A percentile compares a stretch with the other conserved stretches of the same genome.
phyloP scores from a whole-genome alignment of 2,329 filamentous ascomycete species.

The Claviceps pusilla region DNA sequence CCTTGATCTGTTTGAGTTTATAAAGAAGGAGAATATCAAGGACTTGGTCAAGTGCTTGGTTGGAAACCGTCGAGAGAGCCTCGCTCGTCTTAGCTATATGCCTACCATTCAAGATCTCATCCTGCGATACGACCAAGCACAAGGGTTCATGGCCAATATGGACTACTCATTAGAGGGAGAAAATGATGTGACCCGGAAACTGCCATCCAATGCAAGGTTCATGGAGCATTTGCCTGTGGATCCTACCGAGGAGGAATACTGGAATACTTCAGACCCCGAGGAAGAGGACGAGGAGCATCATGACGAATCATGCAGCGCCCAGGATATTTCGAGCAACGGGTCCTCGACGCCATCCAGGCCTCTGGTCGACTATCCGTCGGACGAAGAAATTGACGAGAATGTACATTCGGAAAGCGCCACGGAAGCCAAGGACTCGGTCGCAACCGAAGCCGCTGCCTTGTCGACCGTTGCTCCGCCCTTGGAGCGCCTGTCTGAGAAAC shows the following conservation, averaged over 20 bases:
- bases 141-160: constrained; percentile 47
- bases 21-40: constrained; percentile 69
- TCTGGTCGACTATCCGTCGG: constrained; percentile 82
- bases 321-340: constrained; percentile 39
- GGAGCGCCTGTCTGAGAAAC: constrained; percentile 75
- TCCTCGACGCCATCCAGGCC: constrained; percentile 49
- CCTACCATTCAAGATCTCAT: constrained; percentile 70
- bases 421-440: constrained; percentile 17
- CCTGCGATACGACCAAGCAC: constrained; percentile 62
- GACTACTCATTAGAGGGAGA: constrained; percentile 63
- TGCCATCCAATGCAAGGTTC: constrained; percentile 35
- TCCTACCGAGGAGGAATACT: constrained; percentile 80
- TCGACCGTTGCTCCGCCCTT: constrained; percentile 39
- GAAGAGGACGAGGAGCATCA: constrained; percentile 45
- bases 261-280: constrained; percentile 76
- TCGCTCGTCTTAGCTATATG: constrained; percentile 65
- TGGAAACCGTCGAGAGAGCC: constrained; percentile 64
- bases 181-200: constrained; percentile 35
- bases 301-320: constrained; percentile 14
- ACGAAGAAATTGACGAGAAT: constrained; percentile 53
- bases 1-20: constrained; percentile 83
- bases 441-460: constrained; percentile 11
- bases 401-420: constrained; percentile 40
- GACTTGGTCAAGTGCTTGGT: constrained; percentile 72
- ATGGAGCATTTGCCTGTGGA: constrained; percentile 64